Percentiles rank a stretch among this genome's conserved stretches.
These are phyloP conservation scores for Solanum chaucha DNA, from an alignment of 257 asterid genomes.

Conservation along the genomic window DNA sequence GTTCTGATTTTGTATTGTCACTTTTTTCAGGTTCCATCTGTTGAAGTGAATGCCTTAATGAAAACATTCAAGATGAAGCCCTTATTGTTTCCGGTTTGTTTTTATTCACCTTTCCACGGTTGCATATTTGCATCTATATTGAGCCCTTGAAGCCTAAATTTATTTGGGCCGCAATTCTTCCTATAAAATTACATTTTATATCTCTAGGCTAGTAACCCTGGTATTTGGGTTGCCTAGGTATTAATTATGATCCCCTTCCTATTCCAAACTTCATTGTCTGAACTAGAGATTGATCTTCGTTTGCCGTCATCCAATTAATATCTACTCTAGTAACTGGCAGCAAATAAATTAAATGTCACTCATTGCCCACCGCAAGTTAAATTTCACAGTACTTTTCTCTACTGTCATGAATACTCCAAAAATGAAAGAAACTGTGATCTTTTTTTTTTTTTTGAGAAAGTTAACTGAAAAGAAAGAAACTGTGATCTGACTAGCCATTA, in stretches of 20 bases:
- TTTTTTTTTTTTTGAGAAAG: too few relatives aligned
- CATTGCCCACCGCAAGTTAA: too few relatives aligned
- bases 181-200: neutral
- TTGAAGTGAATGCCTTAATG: conserved; percentile 95
- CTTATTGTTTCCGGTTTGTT: conserved; percentile 75
- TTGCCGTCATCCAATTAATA: neutral
- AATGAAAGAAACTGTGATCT: too few relatives aligned
- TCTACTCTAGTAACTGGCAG: neutral
- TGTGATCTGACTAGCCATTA: too few relatives aligned
- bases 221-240: neutral
- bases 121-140: neutral
- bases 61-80: conserved; percentile 97
- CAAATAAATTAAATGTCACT: too few relatives aligned
- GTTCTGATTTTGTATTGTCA: conserved; percentile 5
- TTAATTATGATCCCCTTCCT: neutral
- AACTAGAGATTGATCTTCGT: neutral
- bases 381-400: too few relatives aligned
- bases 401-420: too few relatives aligned
- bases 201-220: neutral
- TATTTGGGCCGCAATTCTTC: neutral
- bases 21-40: conserved; percentile 84
- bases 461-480: too few relatives aligned
- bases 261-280: neutral
- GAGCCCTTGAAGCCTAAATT: neutral
- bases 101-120: conserved; percentile 3